Evolutionary conservation across 2,329 filamentous ascomycete genomes (phyloP), one percentile per base, ranked within the genome.

Genomic region (Amauroascus niger): DNA sequence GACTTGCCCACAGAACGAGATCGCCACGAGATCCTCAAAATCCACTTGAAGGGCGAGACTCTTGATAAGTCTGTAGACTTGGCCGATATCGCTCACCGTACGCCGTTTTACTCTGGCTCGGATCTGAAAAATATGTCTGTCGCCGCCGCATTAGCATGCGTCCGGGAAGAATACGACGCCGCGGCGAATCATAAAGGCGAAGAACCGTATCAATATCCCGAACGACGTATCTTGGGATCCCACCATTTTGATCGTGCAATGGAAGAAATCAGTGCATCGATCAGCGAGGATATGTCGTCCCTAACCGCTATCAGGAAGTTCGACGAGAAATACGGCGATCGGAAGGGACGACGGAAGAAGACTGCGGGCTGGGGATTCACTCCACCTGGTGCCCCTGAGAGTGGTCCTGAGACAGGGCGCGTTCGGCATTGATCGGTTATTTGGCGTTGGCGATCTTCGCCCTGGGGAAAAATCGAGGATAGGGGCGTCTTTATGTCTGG

Each of bases 261-360:
- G 63, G 79, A 82, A 62, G 90, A 97, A 69, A 95, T 98, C 61
- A 87, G 85, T 53, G 89, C 93, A 0, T 94, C 87, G 63, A 90
- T 96, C 60, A 90, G 82, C 62, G 91, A 96, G 69, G 90, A 98
- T 64, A 97, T 96, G 91, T 77, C 81, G 47, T 88, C 82, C 30
- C 74, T 98, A 58, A 81, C 82, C 59, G 87, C 87, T 11, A 95
- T 98, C 63, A 80, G 88, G 62, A 94, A 94, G 71, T 98, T 97
- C 65, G 93, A 98, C 66, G 88, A 95, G 71, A 86, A 91, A 67
- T 98, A 90, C 67, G 91, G 93, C 24, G 89, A 95, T 65, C 79
- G 84, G 33, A 84, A 81, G 64, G 80, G 79, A 1, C 79, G 80
- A 61, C 79, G 80, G 64, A 81, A 79, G 65, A 82, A 79, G 68